These are phyloP conservation scores for Gautieria morchelliformis DNA, from an alignment of 768 basidiomycete genomes.

Conservation along the genomic window DNA sequence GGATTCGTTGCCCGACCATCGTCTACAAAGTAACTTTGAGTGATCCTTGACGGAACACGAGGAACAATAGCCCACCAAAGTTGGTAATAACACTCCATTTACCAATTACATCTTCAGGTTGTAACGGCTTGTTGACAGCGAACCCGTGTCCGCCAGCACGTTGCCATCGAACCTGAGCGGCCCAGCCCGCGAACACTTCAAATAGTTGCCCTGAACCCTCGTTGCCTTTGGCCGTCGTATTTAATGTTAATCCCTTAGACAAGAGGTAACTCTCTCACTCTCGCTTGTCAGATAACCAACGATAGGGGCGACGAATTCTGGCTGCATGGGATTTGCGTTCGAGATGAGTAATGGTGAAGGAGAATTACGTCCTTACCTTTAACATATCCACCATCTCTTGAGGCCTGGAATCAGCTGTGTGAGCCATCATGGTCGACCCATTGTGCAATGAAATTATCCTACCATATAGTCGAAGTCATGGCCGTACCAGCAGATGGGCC, in stretches of 20 bases:
- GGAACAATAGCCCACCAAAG: conserved; percentile 48
- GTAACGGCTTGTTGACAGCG: conserved; percentile 63
- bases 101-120: conserved; percentile 68
- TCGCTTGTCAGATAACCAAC: conserved; percentile 85
- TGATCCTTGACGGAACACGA: neutral
- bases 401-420: conserved; percentile 35
- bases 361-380: conserved; percentile 40
- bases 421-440: neutral
- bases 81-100: conserved; percentile 81
- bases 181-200: conserved; percentile 87
- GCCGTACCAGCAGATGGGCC: conserved; percentile 86
- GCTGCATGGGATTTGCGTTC: conserved; percentile 30
- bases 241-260: neutral
- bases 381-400: conserved; percentile 84
- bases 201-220: conserved; percentile 69
- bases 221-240: conserved; percentile 39
- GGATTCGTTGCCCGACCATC: conserved; percentile 83
- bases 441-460: conserved; percentile 13
- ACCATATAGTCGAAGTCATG: conserved; percentile 83
- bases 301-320: conserved; percentile 86
- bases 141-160: conserved; percentile 81
- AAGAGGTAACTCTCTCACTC: conserved; percentile 25
- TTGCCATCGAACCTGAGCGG: conserved; percentile 89
- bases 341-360: neutral
- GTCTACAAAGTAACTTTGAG: conserved; percentile 30